Conservation (phyloP, 2,329 filamentous ascomycete species). For the Tetracladium maxilliforme region DNA sequence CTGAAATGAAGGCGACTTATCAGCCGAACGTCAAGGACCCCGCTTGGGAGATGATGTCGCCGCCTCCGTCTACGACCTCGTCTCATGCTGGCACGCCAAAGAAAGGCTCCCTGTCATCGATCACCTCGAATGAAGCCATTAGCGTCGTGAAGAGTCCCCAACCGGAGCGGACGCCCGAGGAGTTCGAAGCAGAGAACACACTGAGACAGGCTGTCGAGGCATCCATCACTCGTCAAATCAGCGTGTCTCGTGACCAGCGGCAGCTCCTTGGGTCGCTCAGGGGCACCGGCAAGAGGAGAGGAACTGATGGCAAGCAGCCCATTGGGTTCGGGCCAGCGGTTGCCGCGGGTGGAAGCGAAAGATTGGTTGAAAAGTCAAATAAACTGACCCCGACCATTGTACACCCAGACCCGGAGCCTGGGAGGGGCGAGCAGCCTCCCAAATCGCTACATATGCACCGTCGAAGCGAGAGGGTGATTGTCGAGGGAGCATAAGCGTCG, state of each 20-base stretch:
- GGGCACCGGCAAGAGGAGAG: conserved; percentile 1
- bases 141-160: conserved; percentile 16
- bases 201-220: conserved; percentile 45
- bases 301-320: conserved; percentile 1
- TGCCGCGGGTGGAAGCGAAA: conserved; percentile 3
- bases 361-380: conserved; percentile 8
- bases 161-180: conserved; percentile 20
- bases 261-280: conserved; percentile 27
- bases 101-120: too few relatives aligned
- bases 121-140: conserved; percentile 12
- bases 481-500: too few relatives aligned
- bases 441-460: conserved; percentile 2
- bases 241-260: conserved; percentile 45
- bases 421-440: conserved; percentile 5
- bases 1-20: conserved; percentile 4
- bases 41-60: conserved; percentile 10
- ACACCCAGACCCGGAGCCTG: conserved; percentile 4
- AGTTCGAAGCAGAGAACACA: conserved; percentile 23
- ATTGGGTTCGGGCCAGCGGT: too few relatives aligned
- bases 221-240: conserved; percentile 55
- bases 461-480: conserved; percentile 5
- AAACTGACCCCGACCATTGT: conserved; percentile 11
- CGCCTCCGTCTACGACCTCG: background rate
- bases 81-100: conserved; percentile 1
- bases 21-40: conserved; percentile 9